phyloP scores from a whole-genome alignment of 306 rosid genomes.

The Mucuna pruriens region DNA sequence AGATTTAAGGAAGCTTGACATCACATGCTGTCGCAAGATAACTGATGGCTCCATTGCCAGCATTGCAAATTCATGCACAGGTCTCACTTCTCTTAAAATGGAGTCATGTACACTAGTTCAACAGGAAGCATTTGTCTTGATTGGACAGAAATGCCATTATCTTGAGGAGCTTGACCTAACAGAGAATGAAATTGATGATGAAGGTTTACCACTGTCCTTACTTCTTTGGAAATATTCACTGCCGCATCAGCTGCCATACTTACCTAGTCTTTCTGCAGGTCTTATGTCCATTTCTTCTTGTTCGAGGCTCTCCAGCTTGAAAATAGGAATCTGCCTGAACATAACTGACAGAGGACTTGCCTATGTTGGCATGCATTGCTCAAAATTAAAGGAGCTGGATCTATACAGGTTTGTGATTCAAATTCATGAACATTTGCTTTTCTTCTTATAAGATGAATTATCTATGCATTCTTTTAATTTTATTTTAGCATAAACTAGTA shows the following conservation, averaged over 20 bases:
- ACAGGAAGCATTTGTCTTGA: slow-evolving; percentile 68
- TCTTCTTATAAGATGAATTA: slow-evolving; percentile 15
- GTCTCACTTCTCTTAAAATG: slow-evolving; percentile 84
- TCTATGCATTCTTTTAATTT: slow-evolving; percentile 7
- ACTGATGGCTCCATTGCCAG: slow-evolving; percentile 70
- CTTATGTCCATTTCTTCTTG: slow-evolving; percentile 71
- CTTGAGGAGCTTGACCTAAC: slow-evolving; percentile 92
- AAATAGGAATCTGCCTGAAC: slow-evolving; percentile 89
- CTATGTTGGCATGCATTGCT: slow-evolving; percentile 70
- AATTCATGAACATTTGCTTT: slow-evolving; percentile 2
- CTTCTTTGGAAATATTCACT: not conserved
- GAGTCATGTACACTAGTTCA: slow-evolving; percentile 87
- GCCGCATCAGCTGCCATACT: slow-evolving; percentile 33
- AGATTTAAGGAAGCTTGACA: slow-evolving; percentile 85
- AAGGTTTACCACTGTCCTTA: slow-evolving; percentile 58
- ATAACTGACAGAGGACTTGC: slow-evolving; percentile 78
- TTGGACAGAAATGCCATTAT: slow-evolving; percentile 68
- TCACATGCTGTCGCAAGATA: slow-evolving; percentile 91
- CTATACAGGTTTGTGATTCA: slow-evolving; percentile 74
- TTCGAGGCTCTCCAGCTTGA: slow-evolving; percentile 69
- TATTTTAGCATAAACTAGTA: not conserved
- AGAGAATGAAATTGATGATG: slow-evolving; percentile 88
- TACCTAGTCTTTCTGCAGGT: slow-evolving; percentile 59
- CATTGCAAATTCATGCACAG: slow-evolving; percentile 67
- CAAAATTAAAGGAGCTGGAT: slow-evolving; percentile 83